Conservation (phyloP, 2,329 filamentous ascomycete species). For the Sclerotinia minor region DNA sequence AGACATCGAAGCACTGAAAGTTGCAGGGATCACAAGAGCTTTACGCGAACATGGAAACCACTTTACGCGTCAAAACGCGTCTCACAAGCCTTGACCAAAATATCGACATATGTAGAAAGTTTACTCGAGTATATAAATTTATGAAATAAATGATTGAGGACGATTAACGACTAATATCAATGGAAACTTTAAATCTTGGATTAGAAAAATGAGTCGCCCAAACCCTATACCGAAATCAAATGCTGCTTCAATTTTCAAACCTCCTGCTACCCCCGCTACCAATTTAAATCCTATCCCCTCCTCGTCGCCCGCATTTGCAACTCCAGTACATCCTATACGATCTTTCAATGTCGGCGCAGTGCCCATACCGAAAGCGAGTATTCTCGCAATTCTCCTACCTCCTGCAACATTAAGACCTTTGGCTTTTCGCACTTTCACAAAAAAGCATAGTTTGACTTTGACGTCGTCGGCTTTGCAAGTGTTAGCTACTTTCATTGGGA, state of each 20-base stretch:
- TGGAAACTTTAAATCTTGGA: neutral
- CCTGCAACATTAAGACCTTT: conserved; percentile 83
- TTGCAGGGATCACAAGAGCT: conserved; percentile 15
- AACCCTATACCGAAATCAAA: conserved; percentile 34
- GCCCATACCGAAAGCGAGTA: conserved; percentile 44
- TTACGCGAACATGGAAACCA: conserved; percentile 24
- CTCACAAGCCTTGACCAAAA: conserved; percentile 17
- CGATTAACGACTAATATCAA: neutral
- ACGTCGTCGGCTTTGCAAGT: conserved; percentile 83
- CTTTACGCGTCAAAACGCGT: conserved; percentile 31
- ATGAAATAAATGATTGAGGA: conserved; percentile 6
- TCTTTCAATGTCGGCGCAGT: conserved; percentile 49
- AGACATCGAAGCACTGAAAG: neutral
- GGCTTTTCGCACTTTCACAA: conserved; percentile 93
- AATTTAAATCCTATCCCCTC: conserved; percentile 68
- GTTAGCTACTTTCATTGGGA: conserved; percentile 85
- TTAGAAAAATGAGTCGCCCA: conserved; percentile 35
- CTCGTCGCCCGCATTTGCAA: conserved; percentile 87
- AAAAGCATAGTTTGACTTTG: conserved; percentile 93
- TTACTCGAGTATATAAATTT: neutral
- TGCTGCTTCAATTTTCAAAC: conserved; percentile 38
- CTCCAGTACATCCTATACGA: conserved; percentile 75
- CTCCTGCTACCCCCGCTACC: conserved; percentile 34
- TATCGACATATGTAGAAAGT: neutral
- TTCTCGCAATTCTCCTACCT: conserved; percentile 86